Base-by-base conservation (phyloP, 2,329 filamentous ascomycete species). In the Clonostachys rosea region DNA sequence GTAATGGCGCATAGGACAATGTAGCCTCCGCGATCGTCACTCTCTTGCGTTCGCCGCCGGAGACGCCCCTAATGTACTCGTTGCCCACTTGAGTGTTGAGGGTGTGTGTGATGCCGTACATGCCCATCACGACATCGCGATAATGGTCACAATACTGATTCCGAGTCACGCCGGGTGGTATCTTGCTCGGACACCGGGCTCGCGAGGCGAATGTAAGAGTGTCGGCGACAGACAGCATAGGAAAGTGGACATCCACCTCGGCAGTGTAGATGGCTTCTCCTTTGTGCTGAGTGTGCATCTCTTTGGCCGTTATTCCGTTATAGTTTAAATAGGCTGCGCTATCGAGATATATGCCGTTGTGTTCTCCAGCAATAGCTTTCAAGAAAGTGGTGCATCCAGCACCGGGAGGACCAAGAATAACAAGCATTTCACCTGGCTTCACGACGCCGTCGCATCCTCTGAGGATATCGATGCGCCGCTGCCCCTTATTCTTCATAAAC, bases 21-120 rank as follows among this genome's bases (percentile, higher is more conserved):
- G 87, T 60, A 10, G 74, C 77, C 55, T 89, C 85, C 4, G 83
- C 77, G 45, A 89, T 86, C 2, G 81, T 84, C 0, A 87, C 83
- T 53, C 84, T 76, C 64, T 87, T 87, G 6, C 83, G 66, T 61
- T 88, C 84, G 33, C 85, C 84, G 24, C 84, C 84, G 13, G 78
- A 83, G 0, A 88, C 81, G 54, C 86, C 83, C 4, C 84, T 75
- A 1, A 86, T 70, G 49, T 75, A 85, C 36, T 81, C 81, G 49
- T 87, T 79, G 2, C 85, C 85, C 5, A 88, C 81, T 55, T 83
- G 85, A 6, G 85, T 89, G 24, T 83, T 72, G 13, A 68, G 54
- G 0, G 82, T 85, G 54, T 86, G 83, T 6, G 64, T 64, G 20
- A 85, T 82, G 1, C 73, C 67, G 52, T 76, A 78, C 40, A 73